Evolutionary conservation across 1,284 basidiomycete species (phyloP).

Genomic region (Leccinum glutinopallens): DNA sequence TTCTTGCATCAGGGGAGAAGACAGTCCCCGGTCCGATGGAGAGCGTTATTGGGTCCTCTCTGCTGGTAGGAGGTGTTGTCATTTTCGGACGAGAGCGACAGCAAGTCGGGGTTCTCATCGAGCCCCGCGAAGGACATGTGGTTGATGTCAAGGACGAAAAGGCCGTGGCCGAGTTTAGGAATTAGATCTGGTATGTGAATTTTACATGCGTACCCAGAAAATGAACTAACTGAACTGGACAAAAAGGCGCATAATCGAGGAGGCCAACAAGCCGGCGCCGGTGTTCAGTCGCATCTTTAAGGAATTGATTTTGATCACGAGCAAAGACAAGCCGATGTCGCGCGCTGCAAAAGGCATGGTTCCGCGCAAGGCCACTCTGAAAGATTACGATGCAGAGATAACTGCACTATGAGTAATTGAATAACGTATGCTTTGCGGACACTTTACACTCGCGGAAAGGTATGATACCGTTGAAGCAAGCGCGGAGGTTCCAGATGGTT

Average conservation of each 20-base stretch:
- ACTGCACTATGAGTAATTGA: conserved; percentile 26
- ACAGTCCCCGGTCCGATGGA: conserved; percentile 38
- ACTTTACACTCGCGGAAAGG: conserved; percentile 14
- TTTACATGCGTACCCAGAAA: background rate
- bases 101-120: conserved; percentile 44
- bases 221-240: background rate
- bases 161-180: conserved; percentile 33
- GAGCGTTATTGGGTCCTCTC: conserved; percentile 22
- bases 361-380: conserved; percentile 26
- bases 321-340: conserved; percentile 11
- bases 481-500: conserved; percentile 11
- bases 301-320: conserved; percentile 15
- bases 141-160: conserved; percentile 34
- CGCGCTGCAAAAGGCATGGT: conserved; percentile 31
- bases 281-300: conserved; percentile 31
- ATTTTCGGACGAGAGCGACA: conserved; percentile 45
- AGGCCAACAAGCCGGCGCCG: conserved; percentile 32
- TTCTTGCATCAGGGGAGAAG: conserved; percentile 35
- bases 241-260: conserved; percentile 29
- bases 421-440: background rate
- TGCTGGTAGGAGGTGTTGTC: conserved; percentile 34
- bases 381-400: conserved; percentile 30
- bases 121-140: conserved; percentile 29
- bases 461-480: conserved; percentile 35
- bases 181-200: conserved; percentile 39